Evolutionary conservation across 1,284 basidiomycete genomes (phyloP).

Genomic region (Earliella scabrosa): DNA sequence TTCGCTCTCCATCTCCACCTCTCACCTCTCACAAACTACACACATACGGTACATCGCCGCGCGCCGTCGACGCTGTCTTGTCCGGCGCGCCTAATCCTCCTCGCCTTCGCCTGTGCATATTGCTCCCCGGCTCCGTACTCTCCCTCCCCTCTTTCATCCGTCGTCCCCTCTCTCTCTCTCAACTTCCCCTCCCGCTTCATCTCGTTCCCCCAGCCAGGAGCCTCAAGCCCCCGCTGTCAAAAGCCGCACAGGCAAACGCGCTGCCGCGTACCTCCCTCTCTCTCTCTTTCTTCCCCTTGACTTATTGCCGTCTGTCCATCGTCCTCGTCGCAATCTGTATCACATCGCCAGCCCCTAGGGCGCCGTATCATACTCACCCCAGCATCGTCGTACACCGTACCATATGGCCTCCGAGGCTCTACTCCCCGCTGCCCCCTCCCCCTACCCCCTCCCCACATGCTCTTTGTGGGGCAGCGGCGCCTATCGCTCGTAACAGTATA

Average conservation of each 20-base stretch:
- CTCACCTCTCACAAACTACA: neutral
- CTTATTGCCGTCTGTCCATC: neutral
- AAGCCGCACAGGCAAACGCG: slow-evolving; percentile 15
- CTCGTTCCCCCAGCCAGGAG: neutral
- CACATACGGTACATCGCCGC: neutral
- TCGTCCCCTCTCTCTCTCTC: neutral
- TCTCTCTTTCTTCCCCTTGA: neutral
- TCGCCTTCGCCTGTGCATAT: slow-evolving; percentile 19
- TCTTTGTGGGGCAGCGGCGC: slow-evolving; percentile 4
- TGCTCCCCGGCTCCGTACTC: slow-evolving; percentile 1
- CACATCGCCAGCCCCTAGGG: neutral
- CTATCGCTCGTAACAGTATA: slow-evolving; percentile 21
- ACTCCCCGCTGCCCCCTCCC: slow-evolving; percentile 8
- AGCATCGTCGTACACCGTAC: neutral
- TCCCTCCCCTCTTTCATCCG: neutral
- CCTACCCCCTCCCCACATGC: neutral
- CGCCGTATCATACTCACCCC: no score
- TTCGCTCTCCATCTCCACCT: neutral
- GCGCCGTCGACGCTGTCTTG: slow-evolving; percentile 5
- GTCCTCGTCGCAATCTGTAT: neutral
- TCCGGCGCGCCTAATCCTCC: slow-evolving; percentile 8
- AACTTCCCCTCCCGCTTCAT: neutral
- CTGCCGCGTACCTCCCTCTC: slow-evolving; percentile 7
- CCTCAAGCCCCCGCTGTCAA: slow-evolving; percentile 6
- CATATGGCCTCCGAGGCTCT: slow-evolving; percentile 12